Evolutionary conservation across 2,329 filamentous ascomycete species (phyloP).

Genomic region (Pseudogymnoascus sp.): DNA sequence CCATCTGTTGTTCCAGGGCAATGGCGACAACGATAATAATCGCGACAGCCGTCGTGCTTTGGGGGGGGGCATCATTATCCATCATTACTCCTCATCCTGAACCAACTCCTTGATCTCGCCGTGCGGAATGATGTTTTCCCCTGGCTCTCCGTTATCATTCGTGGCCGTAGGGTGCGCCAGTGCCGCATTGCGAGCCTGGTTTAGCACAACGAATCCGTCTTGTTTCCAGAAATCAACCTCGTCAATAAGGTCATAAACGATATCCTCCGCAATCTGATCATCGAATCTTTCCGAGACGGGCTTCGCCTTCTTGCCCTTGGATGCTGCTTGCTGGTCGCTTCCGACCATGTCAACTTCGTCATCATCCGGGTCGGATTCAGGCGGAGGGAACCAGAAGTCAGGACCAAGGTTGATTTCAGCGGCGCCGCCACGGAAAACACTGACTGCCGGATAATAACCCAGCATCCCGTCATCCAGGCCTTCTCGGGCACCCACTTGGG

Average conservation of each 20-base stretch:
- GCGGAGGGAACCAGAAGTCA: slow-evolving; percentile 82
- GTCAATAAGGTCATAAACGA: slow-evolving; percentile 88
- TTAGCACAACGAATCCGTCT: slow-evolving; percentile 45
- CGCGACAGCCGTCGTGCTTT: background rate
- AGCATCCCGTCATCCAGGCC: slow-evolving; percentile 91
- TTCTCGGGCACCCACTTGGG: slow-evolving; percentile 68
- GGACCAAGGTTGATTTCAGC: slow-evolving; percentile 93
- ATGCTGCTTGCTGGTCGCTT: slow-evolving; percentile 27
- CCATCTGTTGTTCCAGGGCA: background rate
- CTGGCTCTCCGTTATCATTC: slow-evolving; percentile 34
- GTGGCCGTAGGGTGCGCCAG: slow-evolving; percentile 17
- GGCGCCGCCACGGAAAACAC: slow-evolving; percentile 83
- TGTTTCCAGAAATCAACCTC: slow-evolving; percentile 86
- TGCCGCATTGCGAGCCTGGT: background rate
- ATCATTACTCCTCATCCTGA: slow-evolving; percentile 45
- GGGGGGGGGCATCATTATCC: background rate
- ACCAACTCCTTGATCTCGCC: slow-evolving; percentile 61
- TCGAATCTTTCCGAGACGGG: slow-evolving; percentile 72
- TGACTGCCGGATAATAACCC: slow-evolving; percentile 91
- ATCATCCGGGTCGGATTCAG: slow-evolving; percentile 39
- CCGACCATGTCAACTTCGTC: slow-evolving; percentile 44
- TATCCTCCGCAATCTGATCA: slow-evolving; percentile 91
- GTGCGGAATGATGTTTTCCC: slow-evolving; percentile 21
- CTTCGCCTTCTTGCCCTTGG: slow-evolving; percentile 35
- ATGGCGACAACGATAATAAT: background rate